Evolutionary conservation across 352 stramenopile species (phyloP).

Genomic region (Phytophthora meadii): DNA sequence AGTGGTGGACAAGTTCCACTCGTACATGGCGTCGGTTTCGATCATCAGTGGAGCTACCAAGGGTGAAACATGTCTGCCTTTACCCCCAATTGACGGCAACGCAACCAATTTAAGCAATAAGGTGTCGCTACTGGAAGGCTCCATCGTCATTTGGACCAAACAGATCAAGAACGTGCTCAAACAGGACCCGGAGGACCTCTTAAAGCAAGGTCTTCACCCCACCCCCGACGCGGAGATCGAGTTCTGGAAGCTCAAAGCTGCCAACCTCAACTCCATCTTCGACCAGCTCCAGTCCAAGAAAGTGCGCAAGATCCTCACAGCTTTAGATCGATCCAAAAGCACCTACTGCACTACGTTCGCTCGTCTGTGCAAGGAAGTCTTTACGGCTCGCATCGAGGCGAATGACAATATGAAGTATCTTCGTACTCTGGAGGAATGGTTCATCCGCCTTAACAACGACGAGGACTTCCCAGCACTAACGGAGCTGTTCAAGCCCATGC

Average conservation of each 20-base stretch:
- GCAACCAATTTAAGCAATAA: slow-evolving; percentile 88
- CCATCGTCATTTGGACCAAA: slow-evolving; percentile 99
- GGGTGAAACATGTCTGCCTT: slow-evolving; percentile 96
- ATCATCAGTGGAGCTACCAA: slow-evolving; percentile 98
- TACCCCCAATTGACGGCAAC: slow-evolving; percentile 92
- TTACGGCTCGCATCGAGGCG: slow-evolving; percentile 95
- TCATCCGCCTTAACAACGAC: slow-evolving; percentile 95
- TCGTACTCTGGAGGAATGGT: slow-evolving; percentile 96
- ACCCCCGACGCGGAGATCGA: slow-evolving; percentile 97
- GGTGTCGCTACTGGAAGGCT: slow-evolving; percentile 97
- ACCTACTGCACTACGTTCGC: slow-evolving; percentile 98
- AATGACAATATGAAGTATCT: slow-evolving; percentile 99
- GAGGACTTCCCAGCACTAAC: slow-evolving; percentile 94
- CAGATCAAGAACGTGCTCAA: slow-evolving; percentile 99
- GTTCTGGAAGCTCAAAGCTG: slow-evolving; percentile 98
- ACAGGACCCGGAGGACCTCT: slow-evolving; percentile 96
- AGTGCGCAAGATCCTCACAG: slow-evolving; percentile 95
- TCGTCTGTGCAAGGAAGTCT: slow-evolving; percentile 97
- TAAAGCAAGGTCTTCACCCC: slow-evolving; percentile 97
- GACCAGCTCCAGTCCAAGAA: slow-evolving; percentile 94
- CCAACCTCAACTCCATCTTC: slow-evolving; percentile 96
- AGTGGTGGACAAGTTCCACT: slow-evolving; percentile 97
- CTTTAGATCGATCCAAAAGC: slow-evolving; percentile 95
- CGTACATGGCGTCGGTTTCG: slow-evolving; percentile 95
- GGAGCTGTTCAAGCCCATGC: slow-evolving; percentile 97